These are phyloP conservation scores for Umbellularia californica DNA, from an alignment of 164 flowering plant species.

Conservation along the genomic window DNA sequence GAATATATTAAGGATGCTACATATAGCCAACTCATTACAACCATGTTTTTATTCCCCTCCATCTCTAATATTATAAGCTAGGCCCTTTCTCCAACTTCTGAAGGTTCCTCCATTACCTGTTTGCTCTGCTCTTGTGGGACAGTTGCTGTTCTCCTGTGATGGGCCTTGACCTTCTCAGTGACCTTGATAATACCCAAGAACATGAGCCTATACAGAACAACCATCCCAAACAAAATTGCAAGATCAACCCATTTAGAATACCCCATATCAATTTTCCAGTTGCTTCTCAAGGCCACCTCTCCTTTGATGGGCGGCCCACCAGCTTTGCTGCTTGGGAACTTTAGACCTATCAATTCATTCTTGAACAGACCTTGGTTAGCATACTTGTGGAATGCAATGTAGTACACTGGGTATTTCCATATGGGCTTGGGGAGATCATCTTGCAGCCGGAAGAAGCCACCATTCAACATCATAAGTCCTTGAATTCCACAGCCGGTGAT, in stretches of 20 bases:
- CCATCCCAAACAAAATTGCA: conserved; percentile 43
- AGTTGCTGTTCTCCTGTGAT: conserved; percentile 15
- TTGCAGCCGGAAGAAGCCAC: conserved; percentile 48
- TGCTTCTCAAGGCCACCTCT: conserved; percentile 22
- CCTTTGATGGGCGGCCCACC: conserved; percentile 27
- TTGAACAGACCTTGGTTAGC: conserved; percentile 43
- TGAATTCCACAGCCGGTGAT: conserved; percentile 56
- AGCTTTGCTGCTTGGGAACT: conserved; percentile 17
- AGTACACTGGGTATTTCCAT: conserved; percentile 60
- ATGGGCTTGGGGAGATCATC: conserved; percentile 45
- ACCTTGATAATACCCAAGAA: conserved; percentile 38
- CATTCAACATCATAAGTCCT: conserved; percentile 46
- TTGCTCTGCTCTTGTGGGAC: too few species aligned
- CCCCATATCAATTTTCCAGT: conserved; percentile 40
- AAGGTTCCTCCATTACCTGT: too few species aligned
- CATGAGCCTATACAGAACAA: conserved; percentile 32
- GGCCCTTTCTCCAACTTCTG: too few species aligned
- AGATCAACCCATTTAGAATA: conserved; percentile 53
- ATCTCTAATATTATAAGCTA: too few species aligned
- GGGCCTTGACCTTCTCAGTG: conserved; percentile 31
- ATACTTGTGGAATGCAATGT: conserved; percentile 43
- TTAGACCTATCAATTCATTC: conserved; percentile 40
- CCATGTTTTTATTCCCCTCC: too few species aligned
- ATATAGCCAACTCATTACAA: too few species aligned
- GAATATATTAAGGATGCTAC: too few species aligned